Base-by-base conservation (phyloP, 441 rosid genomes). In the Monsonia emarginata region DNA sequence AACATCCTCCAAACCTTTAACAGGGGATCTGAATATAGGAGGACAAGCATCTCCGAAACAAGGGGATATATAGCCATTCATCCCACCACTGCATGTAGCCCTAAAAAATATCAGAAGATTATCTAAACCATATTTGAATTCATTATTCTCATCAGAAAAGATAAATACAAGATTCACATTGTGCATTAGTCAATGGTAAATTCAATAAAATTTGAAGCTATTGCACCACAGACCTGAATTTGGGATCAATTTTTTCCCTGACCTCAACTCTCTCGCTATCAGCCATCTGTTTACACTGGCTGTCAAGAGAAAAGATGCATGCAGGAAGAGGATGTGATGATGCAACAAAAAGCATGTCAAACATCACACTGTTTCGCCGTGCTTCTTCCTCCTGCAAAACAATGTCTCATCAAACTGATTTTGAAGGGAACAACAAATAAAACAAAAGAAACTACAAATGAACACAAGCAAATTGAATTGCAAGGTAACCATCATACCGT, bases 41-140 rank as follows among this genome's bases (percentile, higher is more conserved):
- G 95, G 96, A 61, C 85, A 90, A 62, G 88, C 69, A 74, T 87
- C 93, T 73, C 85, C 96, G 67, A 77, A 83, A 69, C 91, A 90
- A 40, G 90, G 89, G 36, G 83, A 83, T 71, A 93, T 74, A 76
- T 84, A 93, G 67, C 97, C 98, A 65, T 90, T 88, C 97, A 93
- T 88, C 67, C 91, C 97, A 69, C 84, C 91, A 75, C 97, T 92
- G 90, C 90, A 90, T 14, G 74, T 22, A 85, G 66, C 68, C 79
- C 72, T 69, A 81, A 77, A 61, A 64, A 65, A 58, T 72, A 76
- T 83, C 79, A 88, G 85, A 63, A 59, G 67, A 76, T 67, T 26
- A 63, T 63, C 69, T 67, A 72, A 44, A 66, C 14, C 48, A 34
- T 46, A 44, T 14, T 63, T 56, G 61, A 38, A 31, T 26, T 40